Conservation (phyloP, 176 grass and related monocot genomes). For the Phragmites australis region DNA sequence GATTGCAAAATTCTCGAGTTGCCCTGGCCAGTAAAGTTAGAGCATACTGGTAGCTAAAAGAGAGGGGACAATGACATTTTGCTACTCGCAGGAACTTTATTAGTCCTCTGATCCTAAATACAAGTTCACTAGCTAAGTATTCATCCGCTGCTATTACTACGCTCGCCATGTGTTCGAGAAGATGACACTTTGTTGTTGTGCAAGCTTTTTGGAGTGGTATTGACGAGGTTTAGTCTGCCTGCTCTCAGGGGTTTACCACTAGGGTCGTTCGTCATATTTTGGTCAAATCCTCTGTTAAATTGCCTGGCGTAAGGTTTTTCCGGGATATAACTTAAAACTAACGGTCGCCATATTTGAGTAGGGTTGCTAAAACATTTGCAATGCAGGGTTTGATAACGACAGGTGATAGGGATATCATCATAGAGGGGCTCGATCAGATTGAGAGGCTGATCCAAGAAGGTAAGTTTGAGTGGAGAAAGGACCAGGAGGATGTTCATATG, state of each 20-base stretch:
- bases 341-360: background rate
- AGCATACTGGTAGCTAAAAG: too few relatives aligned
- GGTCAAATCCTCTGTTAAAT: background rate
- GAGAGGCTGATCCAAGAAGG: conserved; percentile 79
- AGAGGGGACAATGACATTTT: too few relatives aligned
- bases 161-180: conserved; percentile 40
- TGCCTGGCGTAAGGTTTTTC: background rate
- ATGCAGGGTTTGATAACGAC: conserved; percentile 86
- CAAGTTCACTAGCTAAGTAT: too few relatives aligned
- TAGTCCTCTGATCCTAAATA: too few relatives aligned
- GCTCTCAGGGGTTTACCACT: background rate
- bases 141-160: background rate
- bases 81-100: too few relatives aligned
- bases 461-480: conserved; percentile 87
- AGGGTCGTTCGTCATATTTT: conserved; percentile 2
- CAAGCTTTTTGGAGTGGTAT: background rate
- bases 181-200: conserved; percentile 6
- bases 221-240: background rate
- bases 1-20: too few relatives aligned
- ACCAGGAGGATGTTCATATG: conserved; percentile 95
- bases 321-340: background rate
- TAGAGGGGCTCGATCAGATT: conserved; percentile 85
- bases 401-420: conserved; percentile 71
- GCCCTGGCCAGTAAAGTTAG: too few relatives aligned
- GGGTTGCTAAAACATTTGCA: conserved; percentile 25